Conservation (phyloP, 2,329 filamentous ascomycete genomes). For the Knoxdaviesia proteae region DNA sequence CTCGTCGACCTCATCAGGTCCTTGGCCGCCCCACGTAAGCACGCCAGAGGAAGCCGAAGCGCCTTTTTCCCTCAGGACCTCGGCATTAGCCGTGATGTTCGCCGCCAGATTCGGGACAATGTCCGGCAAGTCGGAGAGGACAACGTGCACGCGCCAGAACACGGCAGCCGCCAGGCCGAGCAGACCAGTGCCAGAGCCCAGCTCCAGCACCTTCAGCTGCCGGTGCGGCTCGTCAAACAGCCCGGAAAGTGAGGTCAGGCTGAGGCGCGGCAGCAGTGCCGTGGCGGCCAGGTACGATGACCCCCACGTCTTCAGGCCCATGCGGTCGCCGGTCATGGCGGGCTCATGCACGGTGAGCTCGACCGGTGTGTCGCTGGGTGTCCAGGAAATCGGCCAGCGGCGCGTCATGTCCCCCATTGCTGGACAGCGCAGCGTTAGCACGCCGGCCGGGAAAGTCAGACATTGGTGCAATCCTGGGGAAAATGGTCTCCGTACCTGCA, state of each 20-base stretch:
- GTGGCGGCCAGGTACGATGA: slow-evolving; percentile 72
- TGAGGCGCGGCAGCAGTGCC: slow-evolving; percentile 32
- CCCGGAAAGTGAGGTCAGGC: slow-evolving; percentile 20
- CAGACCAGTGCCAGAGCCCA: slow-evolving; percentile 82
- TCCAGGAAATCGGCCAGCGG: slow-evolving; percentile 21
- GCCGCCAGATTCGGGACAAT: slow-evolving; percentile 64
- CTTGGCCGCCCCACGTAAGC: slow-evolving; percentile 50
- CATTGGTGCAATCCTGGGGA: background rate
- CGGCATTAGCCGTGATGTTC: slow-evolving; percentile 47
- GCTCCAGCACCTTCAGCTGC: slow-evolving; percentile 37
- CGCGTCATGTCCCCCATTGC: slow-evolving; percentile 37
- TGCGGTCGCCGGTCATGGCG: slow-evolving; percentile 55
- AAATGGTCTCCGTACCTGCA: slow-evolving; percentile 23
- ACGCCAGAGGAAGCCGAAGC: slow-evolving; percentile 40
- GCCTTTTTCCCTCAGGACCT: slow-evolving; percentile 28
- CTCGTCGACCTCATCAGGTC: slow-evolving; percentile 19
- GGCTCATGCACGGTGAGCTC: slow-evolving; percentile 66
- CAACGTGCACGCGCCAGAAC: slow-evolving; percentile 42
- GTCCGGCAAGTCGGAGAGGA: slow-evolving; percentile 65
- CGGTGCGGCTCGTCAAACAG: slow-evolving; percentile 18
- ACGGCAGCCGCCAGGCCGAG: slow-evolving; percentile 69
- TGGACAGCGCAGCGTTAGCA: slow-evolving; percentile 5
- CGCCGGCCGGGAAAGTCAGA: background rate
- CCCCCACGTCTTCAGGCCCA: slow-evolving; percentile 91
- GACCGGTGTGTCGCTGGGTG: slow-evolving; percentile 17